A percentile compares a stretch with the other conserved stretches of the same genome.
Conservation (phyloP, 352 stramenopile genomes). For the Phytophthora sojae region DNA sequence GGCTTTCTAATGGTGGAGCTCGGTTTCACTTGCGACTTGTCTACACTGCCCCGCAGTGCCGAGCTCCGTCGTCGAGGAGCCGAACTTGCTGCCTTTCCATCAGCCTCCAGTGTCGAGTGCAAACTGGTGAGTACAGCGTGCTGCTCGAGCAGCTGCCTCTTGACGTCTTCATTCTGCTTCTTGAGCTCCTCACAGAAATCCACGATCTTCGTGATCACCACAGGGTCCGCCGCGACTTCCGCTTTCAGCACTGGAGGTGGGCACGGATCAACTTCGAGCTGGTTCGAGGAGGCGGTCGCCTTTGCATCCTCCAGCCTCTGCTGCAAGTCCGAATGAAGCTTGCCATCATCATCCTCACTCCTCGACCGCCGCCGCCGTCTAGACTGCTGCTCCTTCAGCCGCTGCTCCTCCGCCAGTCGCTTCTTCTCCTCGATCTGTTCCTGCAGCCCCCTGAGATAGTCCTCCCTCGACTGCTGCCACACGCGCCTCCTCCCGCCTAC, state of each 20-base stretch:
- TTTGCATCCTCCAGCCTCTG: not conserved
- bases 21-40: not conserved
- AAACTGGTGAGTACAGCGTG: constrained; percentile 51
- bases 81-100: not conserved
- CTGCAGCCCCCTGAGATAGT: constrained; percentile 48
- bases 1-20: not conserved
- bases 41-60: not conserved
- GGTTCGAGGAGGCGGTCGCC: constrained; percentile 14
- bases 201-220: constrained; percentile 54
- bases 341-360: not conserved
- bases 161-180: constrained; percentile 66
- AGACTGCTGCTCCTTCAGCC: constrained; percentile 11
- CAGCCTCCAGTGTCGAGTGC: constrained; percentile 13
- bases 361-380: not conserved
- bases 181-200: constrained; percentile 65
- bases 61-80: constrained; percentile 4
- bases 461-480: constrained; percentile 35
- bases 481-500: not conserved
- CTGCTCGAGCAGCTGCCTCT: constrained; percentile 56
- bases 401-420: constrained; percentile 11
- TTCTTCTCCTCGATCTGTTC: constrained; percentile 65
- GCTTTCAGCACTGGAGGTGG: not conserved
- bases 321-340: not conserved
- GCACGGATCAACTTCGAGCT: constrained; percentile 11
- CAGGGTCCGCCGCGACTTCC: constrained; percentile 26